These are phyloP conservation scores for Candida dendrica DNA, from an alignment of 805 yeast species.

Conservation along the genomic window DNA sequence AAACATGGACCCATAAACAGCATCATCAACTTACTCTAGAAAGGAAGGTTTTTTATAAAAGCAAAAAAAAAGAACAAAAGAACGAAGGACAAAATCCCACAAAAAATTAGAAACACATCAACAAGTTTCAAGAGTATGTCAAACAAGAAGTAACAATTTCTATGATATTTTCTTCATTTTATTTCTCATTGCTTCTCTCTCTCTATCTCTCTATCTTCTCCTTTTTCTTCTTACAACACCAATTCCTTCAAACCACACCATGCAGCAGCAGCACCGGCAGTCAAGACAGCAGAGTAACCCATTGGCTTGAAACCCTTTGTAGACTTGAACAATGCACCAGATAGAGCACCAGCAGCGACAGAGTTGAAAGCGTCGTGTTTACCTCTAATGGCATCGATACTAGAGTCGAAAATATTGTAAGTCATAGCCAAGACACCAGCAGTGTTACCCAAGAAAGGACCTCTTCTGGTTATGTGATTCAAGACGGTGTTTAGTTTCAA, in stretches of 20 bases:
- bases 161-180: too few relatives aligned
- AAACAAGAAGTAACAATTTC: too few relatives aligned
- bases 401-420: slow-evolving; percentile 78
- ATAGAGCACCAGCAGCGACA: slow-evolving; percentile 78
- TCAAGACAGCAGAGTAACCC: slow-evolving; percentile 77
- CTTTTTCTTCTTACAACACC: slow-evolving; percentile 3
- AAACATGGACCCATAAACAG: too few relatives aligned
- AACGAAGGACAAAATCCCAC: too few relatives aligned
- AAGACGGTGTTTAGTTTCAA: slow-evolving; percentile 83
- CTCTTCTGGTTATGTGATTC: slow-evolving; percentile 89
- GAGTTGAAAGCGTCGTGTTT: slow-evolving; percentile 84
- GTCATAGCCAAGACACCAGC: slow-evolving; percentile 91
- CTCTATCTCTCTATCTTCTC: too few relatives aligned
- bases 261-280: slow-evolving; percentile 84
- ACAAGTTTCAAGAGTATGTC: too few relatives aligned
- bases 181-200: too few relatives aligned
- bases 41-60: too few relatives aligned
- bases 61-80: too few relatives aligned
- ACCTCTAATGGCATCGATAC: slow-evolving; percentile 76
- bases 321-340: slow-evolving; percentile 88
- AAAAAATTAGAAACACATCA: too few relatives aligned
- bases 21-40: too few relatives aligned
- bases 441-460: slow-evolving; percentile 91
- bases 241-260: slow-evolving; percentile 79
- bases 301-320: slow-evolving; percentile 81